Percentiles rank a stretch among this genome's conserved stretches.
These are phyloP conservation scores for Lasiosphaeria miniovina DNA, from an alignment of 495 filamentous ascomycete species.

Conservation along the genomic window DNA sequence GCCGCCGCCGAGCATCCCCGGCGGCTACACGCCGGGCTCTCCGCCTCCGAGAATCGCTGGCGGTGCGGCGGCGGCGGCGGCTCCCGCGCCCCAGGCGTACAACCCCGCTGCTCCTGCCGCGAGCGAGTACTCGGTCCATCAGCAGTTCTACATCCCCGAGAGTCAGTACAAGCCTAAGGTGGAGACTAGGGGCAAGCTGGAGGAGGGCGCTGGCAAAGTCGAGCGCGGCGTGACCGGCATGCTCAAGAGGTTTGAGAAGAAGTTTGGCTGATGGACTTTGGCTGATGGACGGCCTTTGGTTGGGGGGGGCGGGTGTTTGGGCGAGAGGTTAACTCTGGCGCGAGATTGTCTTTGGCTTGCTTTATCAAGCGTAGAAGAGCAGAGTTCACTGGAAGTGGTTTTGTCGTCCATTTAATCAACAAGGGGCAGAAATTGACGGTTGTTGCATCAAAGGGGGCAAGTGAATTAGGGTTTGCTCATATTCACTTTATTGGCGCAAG, in stretches of 20 bases:
- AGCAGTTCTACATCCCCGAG: slow-evolving; percentile 74
- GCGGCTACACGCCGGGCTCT: slow-evolving; percentile 30
- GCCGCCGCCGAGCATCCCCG: background rate
- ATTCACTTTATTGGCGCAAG: too few relatives aligned
- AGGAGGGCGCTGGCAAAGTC: slow-evolving; percentile 62
- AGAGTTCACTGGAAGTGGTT: too few relatives aligned
- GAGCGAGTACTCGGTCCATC: slow-evolving; percentile 64
- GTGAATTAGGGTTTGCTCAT: too few relatives aligned
- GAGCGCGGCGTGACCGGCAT: slow-evolving; percentile 78
- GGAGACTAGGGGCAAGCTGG: slow-evolving; percentile 56
- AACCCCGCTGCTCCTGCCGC: slow-evolving; percentile 19
- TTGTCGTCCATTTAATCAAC: too few relatives aligned
- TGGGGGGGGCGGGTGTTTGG: background rate
- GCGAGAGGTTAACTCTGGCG: too few relatives aligned
- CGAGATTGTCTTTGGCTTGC: too few relatives aligned
- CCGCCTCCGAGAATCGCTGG: slow-evolving; percentile 32
- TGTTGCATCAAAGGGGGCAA: too few relatives aligned
- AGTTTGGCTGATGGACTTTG: slow-evolving; percentile 45
- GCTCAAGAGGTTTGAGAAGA: slow-evolving; percentile 89
- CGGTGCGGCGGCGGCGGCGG: slow-evolving; percentile 23
- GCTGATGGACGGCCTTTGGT: slow-evolving; percentile 1
- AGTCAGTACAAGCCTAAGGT: slow-evolving; percentile 52
- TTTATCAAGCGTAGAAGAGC: too few relatives aligned
- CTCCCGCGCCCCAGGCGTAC: slow-evolving; percentile 37
- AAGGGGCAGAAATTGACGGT: too few relatives aligned